Conservation (phyloP, 331 rosid species). For the Malus hybrid region DNA sequence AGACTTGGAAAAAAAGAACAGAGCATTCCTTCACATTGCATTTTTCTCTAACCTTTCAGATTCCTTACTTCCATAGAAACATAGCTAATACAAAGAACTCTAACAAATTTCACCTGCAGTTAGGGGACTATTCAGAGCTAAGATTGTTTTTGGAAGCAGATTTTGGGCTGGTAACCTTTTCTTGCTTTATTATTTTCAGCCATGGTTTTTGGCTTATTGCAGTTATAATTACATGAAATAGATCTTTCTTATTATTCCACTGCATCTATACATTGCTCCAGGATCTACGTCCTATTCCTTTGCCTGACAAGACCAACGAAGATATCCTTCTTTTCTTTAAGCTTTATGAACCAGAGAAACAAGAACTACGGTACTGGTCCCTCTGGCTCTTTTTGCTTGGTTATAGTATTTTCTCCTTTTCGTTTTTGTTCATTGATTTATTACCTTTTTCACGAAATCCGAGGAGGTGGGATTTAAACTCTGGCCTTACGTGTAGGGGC, state of each 20-base stretch:
- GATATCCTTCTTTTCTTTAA: no score
- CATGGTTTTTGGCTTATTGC: background rate
- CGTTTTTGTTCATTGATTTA: background rate
- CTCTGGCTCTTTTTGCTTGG: background rate
- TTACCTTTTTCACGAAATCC: no score
- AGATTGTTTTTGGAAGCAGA: constrained; percentile 72
- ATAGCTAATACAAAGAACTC: no score
- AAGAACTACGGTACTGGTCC: constrained; percentile 49
- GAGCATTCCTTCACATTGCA: no score
- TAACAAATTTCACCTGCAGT: constrained; percentile 40
- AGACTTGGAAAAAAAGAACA: no score
- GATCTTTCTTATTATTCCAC: background rate
- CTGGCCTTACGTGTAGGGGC: no score
- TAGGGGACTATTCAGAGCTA: constrained; percentile 48
- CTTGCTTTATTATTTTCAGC: background rate
- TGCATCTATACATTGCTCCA: constrained; percentile 17
- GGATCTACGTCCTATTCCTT: constrained; percentile 42
- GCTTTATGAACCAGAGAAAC: constrained; percentile 58
- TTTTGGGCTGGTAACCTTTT: constrained; percentile 43
- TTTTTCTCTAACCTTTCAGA: no score
- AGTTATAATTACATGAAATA: background rate
- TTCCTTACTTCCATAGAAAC: no score
- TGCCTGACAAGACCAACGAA: no score
- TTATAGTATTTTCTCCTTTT: background rate
- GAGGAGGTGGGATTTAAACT: no score